Evolutionary conservation across 768 basidiomycete genomes (phyloP), one percentile per base, ranked within the genome.

Genomic region (Lactarius deliciosus): DNA sequence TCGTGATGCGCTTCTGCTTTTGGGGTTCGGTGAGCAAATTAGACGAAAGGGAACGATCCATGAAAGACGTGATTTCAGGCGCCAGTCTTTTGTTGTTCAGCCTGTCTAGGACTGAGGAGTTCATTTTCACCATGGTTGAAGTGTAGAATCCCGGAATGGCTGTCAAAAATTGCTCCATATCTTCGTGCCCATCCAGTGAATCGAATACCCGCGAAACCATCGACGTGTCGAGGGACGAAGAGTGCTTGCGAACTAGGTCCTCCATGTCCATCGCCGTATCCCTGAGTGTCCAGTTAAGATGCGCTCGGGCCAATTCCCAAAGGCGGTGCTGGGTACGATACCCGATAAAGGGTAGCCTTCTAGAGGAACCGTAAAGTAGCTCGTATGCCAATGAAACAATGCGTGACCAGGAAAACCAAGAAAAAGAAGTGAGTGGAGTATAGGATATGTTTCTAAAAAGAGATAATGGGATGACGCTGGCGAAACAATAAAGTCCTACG

Each of bases 81-180:
- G 43, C 43, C 3, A 45, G 20, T 45, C 4, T n/a, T 2, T 8
- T 45, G 43, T 45, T 9, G 9, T n/a, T 45, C 43, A 45, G 43
- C 43, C 43, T 1, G 20, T 45, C 43, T 8, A 45, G 20, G 20
- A 45, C 20, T 0, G 20, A 45, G 43, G 4, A 2, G 9, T 45
- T 20, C 20, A 10, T 45, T 20, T 9, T 45, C 43, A n/a, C 43
- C 43, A n/a, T 20, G 20, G 20, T 10, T 45, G 43, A 45, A n/a
- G n/a, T 3, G 43, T 45, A 45, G 43, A 45, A 36, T 22, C 38
- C 57, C 38, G 57, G 57, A 25, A 58, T 58, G 25, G 36, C 15
- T 8, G 57, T 3, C 22, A 58, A 58, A 41, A 58, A 58, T 25
- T 41, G 34, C 38, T 58, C 57, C 57, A 58, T 28, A 36, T 58